Percentiles rank a stretch among this genome's conserved stretches.
Conservation (phyloP, 495 filamentous ascomycete species). For the Thermothielavioides terrestris region DNA sequence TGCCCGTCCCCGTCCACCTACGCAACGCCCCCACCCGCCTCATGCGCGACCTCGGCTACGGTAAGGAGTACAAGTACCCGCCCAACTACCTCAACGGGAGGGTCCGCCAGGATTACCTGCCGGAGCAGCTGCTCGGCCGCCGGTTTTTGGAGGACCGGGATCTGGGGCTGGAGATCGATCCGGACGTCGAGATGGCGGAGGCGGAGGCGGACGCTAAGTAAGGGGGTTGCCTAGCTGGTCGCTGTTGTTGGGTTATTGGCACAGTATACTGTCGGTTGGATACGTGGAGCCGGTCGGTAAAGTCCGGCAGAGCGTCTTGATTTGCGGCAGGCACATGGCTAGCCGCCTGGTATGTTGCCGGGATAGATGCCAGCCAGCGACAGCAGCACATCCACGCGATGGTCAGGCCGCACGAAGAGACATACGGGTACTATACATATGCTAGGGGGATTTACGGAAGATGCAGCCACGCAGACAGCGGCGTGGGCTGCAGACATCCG, state of each 20-base stretch:
- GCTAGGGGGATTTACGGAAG: too few relatives aligned
- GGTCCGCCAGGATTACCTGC: slow-evolving; percentile 85
- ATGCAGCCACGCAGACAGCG: too few relatives aligned
- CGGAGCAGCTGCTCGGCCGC: slow-evolving; percentile 57
- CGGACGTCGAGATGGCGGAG: slow-evolving; percentile 36
- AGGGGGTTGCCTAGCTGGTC: not conserved
- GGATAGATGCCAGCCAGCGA: too few relatives aligned
- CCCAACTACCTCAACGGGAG: slow-evolving; percentile 78
- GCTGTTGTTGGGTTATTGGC: not conserved
- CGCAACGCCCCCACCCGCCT: slow-evolving; percentile 83
- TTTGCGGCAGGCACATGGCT: too few relatives aligned
- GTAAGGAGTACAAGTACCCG: slow-evolving; percentile 92
- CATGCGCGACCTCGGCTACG: slow-evolving; percentile 89
- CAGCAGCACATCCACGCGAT: too few relatives aligned
- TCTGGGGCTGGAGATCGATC: slow-evolving; percentile 70
- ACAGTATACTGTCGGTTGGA: not conserved
- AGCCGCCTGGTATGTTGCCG: too few relatives aligned
- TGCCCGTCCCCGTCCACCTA: slow-evolving; percentile 80
- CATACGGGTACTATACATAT: too few relatives aligned
- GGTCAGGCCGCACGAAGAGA: too few relatives aligned
- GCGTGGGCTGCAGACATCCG: too few relatives aligned
- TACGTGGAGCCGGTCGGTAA: too few relatives aligned
- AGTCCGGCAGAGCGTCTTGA: too few relatives aligned
- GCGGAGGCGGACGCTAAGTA: not conserved
- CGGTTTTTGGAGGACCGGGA: slow-evolving; percentile 75